Evolutionary conservation across 2,329 filamentous ascomycete genomes (phyloP), one percentile per base, ranked within the genome.

Genomic region (Incumbomyces delicatus): DNA sequence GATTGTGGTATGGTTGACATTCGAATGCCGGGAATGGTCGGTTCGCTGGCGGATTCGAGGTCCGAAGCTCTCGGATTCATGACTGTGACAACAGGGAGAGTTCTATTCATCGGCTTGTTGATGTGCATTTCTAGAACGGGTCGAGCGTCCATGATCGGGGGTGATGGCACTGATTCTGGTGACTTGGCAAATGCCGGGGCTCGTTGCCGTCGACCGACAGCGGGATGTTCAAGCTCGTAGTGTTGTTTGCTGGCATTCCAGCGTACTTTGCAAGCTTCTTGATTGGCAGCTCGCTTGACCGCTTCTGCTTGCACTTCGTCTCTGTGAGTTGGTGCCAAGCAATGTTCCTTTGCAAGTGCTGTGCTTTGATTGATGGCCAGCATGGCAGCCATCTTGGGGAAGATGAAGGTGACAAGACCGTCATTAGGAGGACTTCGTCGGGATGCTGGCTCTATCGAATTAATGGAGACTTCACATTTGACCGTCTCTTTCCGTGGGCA

Each of bases 311-410:
- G 66, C 3, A 69, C 60, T 17, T 70, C 63, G 29, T 64, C 59
- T 13, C 67, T 63, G 17, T 70, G 63, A 3, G 63, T 58, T 12
- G 66, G 63, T 2, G 64, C 56, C 6, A 73, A 60, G 10, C 60
- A 53, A 45, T 71, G 64, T 40, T 66, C 53, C 34, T 63, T 62
- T 17, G 65, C 62, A 27, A 70, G 52, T 12, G 65, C 63, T 11
- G 59, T 58, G 11, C 68, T 66, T 44, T 72, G 65, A 34, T 73
- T 69, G 27, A 72, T 66, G 6, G 71, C 71, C 16, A 72, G 59
- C 57, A 73, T 68, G 38, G 68, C 70, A 12, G 71, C 71, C 14
- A 73, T 57, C 41, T 68, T 67, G n/a, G 71, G 70, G 51, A 72
- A 72, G 36, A 73, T 61, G 20, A 65, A 61, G 1, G 68, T 62